Conservation (phyloP, 148 eudicot genomes). For the Camellia japonica region DNA sequence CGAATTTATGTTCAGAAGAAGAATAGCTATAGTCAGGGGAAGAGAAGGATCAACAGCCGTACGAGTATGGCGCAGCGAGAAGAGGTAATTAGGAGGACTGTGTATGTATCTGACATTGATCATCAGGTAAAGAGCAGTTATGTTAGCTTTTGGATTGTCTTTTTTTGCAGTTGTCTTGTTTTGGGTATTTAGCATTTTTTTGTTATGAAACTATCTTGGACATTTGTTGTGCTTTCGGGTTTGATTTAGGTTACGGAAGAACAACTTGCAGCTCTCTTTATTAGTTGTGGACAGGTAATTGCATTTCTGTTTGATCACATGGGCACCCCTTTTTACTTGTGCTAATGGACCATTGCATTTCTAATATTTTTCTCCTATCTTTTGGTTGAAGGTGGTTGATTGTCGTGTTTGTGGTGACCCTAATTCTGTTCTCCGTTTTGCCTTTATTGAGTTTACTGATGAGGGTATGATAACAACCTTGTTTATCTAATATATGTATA, state of each 20-base stretch:
- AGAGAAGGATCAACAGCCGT: conserved; percentile 63
- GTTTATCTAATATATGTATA: background rate
- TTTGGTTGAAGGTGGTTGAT: conserved; percentile 75
- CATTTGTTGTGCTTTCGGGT: background rate
- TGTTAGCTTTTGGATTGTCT: background rate
- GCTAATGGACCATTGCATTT: background rate
- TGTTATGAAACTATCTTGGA: conserved; percentile 4
- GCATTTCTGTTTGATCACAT: background rate
- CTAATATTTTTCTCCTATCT: conserved; percentile 4
- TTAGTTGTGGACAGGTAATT: conserved; percentile 84
- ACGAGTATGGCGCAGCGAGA: conserved; percentile 88
- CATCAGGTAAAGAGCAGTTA: conserved; percentile 59
- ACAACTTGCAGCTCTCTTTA: conserved; percentile 86
- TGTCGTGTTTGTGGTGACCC: conserved; percentile 99
- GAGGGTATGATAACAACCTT: conserved; percentile 53
- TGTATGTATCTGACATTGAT: conserved; percentile 96
- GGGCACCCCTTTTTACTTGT: background rate
- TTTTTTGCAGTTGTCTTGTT: background rate
- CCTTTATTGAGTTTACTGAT: conserved; percentile 88
- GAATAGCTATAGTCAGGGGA: conserved; percentile 52
- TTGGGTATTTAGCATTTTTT: background rate
- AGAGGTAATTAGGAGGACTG: conserved; percentile 81
- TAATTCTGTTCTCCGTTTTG: conserved; percentile 95
- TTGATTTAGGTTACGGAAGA: conserved; percentile 84
- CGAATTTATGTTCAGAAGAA: conserved; percentile 47